These are phyloP conservation scores for Aspergillus tanneri DNA, from an alignment of 2,329 filamentous ascomycete species.

Conservation along the genomic window DNA sequence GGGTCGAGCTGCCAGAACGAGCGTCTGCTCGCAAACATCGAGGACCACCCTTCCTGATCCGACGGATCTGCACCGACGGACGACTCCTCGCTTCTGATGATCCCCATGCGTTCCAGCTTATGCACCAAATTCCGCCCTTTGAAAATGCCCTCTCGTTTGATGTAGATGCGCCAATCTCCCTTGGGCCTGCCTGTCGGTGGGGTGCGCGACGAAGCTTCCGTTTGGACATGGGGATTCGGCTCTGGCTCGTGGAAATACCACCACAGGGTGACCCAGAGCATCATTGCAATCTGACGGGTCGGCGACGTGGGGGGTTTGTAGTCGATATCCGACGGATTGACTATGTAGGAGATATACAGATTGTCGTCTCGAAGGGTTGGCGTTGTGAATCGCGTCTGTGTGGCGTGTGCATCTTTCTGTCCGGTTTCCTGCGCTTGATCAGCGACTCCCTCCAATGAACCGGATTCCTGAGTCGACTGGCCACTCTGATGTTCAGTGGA, in stretches of 20 bases:
- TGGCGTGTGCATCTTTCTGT: slow-evolving; percentile 38
- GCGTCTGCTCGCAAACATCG: slow-evolving; percentile 77
- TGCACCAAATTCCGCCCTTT: slow-evolving; percentile 78
- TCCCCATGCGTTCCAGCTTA: slow-evolving; percentile 90
- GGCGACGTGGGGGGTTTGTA: slow-evolving; percentile 78
- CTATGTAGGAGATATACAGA: slow-evolving; percentile 89
- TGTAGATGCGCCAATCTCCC: slow-evolving; percentile 82
- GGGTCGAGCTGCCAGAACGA: slow-evolving; percentile 93
- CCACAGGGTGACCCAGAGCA: slow-evolving; percentile 90
- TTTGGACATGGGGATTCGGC: slow-evolving; percentile 64
- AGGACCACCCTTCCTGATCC: slow-evolving; percentile 65
- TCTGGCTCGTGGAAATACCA: slow-evolving; percentile 95
- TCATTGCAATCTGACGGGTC: slow-evolving; percentile 89
- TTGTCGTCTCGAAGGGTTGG: slow-evolving; percentile 78
- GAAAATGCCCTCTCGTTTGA: slow-evolving; percentile 85
- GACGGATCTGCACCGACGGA: slow-evolving; percentile 64
- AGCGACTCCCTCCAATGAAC: slow-evolving; percentile 8
- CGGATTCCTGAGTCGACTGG: slow-evolving; percentile 19
- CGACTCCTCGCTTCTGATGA: slow-evolving; percentile 74
- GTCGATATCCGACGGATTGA: slow-evolving; percentile 74
- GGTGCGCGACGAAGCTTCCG: slow-evolving; percentile 63
- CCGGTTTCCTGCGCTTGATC: slow-evolving; percentile 15
- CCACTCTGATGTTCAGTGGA: slow-evolving; percentile 61
- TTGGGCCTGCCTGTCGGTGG: slow-evolving; percentile 69
- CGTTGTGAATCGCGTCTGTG: slow-evolving; percentile 56